Base-by-base conservation (phyloP, 306 rosid genomes). In the Quercus variabilis region DNA sequence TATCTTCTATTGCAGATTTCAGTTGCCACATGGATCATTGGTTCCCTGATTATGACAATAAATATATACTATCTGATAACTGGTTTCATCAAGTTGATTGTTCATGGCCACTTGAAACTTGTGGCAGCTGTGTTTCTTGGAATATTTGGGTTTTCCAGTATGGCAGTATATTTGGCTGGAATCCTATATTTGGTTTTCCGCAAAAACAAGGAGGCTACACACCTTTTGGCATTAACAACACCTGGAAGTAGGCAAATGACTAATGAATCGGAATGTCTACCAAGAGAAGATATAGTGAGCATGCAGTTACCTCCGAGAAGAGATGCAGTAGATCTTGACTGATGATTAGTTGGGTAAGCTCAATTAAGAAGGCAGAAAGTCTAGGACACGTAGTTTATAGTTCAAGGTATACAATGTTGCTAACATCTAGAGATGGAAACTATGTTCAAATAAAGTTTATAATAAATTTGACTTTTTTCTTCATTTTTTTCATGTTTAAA, bases 291-390 rank as follows among this genome's bases (percentile, higher is more conserved):
- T 82, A 90, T 90, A 69, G 91, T 82, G 18, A 91, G 87, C 91
- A 91, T 90, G 99, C 99, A 95, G 68, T 88, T 95, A 75, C 99
- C 99, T 78, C 92, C 89, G 55, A 92, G 90, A 87, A 89, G 87
- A 67, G 71, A 78, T 30, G 69, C 85, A 13, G 79, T 73, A 49
- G 93, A 85, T 64, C 8, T 90, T 51, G 89, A 92, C 85, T 94
- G 71, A 88, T 69, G 64, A 75, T 30, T 75, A 38, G 59, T 46
- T 55, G 74, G 76, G 15, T 63, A 20, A 23, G 62, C 30, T 54
- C 74, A 75, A 56, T 33, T 69, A 78, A 75, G 69, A 77, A 76
- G 71, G 19, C 5, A 68, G 23, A 49, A 17, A 19, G 21, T 51
- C 18, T 35, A 31, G 57, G 79, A 55, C 49, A 21, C 6, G n/a